Percentiles rank a stretch among this genome's conserved stretches.
Conservation (phyloP, 352 stramenopile species). For the Pythium brassicae region DNA sequence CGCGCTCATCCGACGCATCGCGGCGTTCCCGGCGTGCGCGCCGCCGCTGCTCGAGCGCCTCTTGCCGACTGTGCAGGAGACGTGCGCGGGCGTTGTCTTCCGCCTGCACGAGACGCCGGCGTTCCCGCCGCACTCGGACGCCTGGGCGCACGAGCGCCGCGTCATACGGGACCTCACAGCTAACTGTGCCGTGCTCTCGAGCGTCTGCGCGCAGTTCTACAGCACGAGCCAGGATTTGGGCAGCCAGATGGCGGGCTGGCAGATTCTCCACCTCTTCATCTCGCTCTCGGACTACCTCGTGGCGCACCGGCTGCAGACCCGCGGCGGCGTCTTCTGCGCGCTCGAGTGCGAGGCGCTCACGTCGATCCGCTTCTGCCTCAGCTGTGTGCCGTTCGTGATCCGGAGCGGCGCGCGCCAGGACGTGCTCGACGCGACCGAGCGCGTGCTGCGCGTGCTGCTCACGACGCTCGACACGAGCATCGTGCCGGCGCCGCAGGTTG, state of each 20-base stretch:
- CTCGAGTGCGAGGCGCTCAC: conserved; percentile 65
- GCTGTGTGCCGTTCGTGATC: conserved; percentile 58
- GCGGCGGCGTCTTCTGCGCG: conserved; percentile 46
- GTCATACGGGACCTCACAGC: conserved; percentile 57
- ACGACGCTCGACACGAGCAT: conserved; percentile 59
- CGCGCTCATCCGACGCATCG: conserved; percentile 64
- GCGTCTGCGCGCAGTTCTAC: conserved; percentile 57
- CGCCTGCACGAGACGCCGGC: conserved; percentile 43
- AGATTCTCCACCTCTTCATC: conserved; percentile 64
- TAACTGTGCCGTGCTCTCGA: conserved; percentile 54
- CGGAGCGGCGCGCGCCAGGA: conserved; percentile 44
- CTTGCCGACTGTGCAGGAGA: conserved; percentile 40
- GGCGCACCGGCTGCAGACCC: conserved; percentile 49
- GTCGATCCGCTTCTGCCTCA: conserved; percentile 51
- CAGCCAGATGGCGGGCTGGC: conserved; percentile 58
- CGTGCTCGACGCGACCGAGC: conserved; percentile 47
- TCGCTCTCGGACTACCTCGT: conserved; percentile 56
- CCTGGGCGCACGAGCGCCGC: conserved; percentile 43
- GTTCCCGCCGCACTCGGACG: conserved; percentile 29
- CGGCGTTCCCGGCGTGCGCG: conserved; percentile 49
- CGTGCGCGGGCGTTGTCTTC: conserved; percentile 37
- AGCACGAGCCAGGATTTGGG: conserved; percentile 48
- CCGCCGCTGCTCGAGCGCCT: conserved; percentile 47
- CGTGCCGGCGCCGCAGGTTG: conserved; percentile 49
- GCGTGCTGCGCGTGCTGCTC: conserved; percentile 47